These are phyloP conservation scores for Lepidopterella palustris DNA, from an alignment of 495 filamentous ascomycete species.

Conservation along the genomic window DNA sequence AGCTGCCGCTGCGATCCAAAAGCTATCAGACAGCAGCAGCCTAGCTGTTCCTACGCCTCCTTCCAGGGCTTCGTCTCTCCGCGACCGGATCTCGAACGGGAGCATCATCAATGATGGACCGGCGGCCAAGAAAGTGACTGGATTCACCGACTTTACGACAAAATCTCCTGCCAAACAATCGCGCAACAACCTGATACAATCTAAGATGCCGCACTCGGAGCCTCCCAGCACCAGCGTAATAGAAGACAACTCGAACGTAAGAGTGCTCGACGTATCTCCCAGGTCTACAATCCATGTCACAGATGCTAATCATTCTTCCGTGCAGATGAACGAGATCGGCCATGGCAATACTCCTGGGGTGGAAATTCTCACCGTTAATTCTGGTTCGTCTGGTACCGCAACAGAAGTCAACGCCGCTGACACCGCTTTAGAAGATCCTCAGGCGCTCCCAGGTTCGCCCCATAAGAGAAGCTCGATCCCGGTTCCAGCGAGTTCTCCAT, in stretches of 20 bases:
- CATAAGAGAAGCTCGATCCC: neutral
- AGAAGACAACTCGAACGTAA: too few species aligned
- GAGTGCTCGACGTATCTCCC: too few species aligned
- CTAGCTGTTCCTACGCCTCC: neutral
- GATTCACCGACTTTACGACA: neutral
- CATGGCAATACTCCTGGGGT: too few species aligned
- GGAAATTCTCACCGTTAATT: too few species aligned
- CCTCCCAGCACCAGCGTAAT: too few species aligned
- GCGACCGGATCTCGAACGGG: neutral
- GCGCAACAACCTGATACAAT: too few species aligned
- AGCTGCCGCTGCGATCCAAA: neutral
- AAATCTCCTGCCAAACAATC: too few species aligned
- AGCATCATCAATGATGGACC: neutral
- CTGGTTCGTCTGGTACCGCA: too few species aligned
- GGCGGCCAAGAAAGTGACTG: neutral
- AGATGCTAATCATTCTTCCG: too few species aligned
- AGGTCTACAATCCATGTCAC: too few species aligned
- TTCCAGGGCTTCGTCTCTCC: neutral
- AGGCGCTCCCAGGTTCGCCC: neutral
- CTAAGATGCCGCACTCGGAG: too few species aligned
- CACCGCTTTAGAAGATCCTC: neutral
- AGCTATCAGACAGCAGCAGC: neutral
- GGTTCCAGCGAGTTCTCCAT: neutral
- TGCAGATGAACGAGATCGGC: too few species aligned
- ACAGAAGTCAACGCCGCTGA: neutral